Evolutionary conservation across 139 green algal genomes (phyloP).

Genomic region (Edaphochlamys debaryana): DNA sequence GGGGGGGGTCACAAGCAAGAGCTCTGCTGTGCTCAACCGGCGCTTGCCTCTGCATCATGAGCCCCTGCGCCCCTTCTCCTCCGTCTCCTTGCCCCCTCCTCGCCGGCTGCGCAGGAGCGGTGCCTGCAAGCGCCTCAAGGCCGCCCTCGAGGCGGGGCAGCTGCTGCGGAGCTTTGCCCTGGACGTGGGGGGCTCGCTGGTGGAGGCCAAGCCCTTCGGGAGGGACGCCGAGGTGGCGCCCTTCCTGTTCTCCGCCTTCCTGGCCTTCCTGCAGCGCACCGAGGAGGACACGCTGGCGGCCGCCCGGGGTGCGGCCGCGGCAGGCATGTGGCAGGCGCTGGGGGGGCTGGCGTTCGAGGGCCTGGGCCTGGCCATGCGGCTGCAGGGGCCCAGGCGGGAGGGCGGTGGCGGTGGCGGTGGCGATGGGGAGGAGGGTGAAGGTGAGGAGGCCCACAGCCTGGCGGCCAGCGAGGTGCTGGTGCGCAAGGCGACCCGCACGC

Average conservation of each 20-base stretch:
- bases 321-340: not conserved
- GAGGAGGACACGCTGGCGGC: not conserved
- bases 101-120: not conserved
- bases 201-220: not conserved
- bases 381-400: not conserved
- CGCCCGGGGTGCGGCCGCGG: no score
- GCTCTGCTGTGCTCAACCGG: no score
- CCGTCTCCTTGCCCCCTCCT: no score
- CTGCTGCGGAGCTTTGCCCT: not conserved
- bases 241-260: not conserved
- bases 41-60: no score
- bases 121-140: not conserved
- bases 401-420: no score
- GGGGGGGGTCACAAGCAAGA: no score
- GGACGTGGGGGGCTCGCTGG: not conserved
- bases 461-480: no score
- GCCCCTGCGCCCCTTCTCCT: no score
- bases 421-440: not conserved
- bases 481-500: not conserved
- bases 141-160: not conserved
- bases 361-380: not conserved
- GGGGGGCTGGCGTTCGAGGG: not conserved
- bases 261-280: not conserved
- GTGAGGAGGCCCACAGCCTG: not conserved
- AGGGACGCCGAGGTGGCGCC: not conserved